Percentiles rank a stretch among this genome's conserved stretches.
Conservation (phyloP, 345 rosid species). For the Gossypium raimondii region DNA sequence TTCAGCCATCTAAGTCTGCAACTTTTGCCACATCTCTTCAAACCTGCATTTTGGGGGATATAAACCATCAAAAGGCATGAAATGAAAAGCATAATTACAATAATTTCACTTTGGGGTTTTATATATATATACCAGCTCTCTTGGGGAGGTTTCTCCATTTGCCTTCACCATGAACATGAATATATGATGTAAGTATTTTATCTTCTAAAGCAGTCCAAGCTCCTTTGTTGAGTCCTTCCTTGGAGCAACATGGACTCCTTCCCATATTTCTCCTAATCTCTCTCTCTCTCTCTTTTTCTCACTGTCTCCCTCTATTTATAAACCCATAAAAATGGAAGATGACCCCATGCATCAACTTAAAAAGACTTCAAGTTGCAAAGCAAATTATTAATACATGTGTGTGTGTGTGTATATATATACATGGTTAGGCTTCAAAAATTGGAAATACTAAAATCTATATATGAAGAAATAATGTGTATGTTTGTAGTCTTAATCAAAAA, state of each 20-base stretch:
- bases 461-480: too few relatives aligned
- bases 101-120: neutral
- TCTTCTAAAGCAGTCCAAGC: constrained; percentile 63
- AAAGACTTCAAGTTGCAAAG: neutral
- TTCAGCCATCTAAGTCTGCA: constrained; percentile 8
- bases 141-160: constrained; percentile 59
- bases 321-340: neutral
- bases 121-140: constrained; percentile 42
- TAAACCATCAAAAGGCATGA: neutral
- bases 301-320: neutral
- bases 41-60: neutral
- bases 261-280: constrained; percentile 31
- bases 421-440: too few relatives aligned
- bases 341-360: neutral
- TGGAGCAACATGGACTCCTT: constrained; percentile 61
- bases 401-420: too few relatives aligned
- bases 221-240: constrained; percentile 53
- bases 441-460: too few relatives aligned
- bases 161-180: constrained; percentile 57
- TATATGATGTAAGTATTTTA: constrained; percentile 38
- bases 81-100: neutral
- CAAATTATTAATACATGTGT: too few relatives aligned
- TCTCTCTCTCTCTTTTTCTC: neutral
- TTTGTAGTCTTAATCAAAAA: too few relatives aligned
- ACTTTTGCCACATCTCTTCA: constrained; percentile 11